These are phyloP conservation scores for Isatis lusitanica DNA, from an alignment of 441 rosid genomes.

Conservation along the genomic window DNA sequence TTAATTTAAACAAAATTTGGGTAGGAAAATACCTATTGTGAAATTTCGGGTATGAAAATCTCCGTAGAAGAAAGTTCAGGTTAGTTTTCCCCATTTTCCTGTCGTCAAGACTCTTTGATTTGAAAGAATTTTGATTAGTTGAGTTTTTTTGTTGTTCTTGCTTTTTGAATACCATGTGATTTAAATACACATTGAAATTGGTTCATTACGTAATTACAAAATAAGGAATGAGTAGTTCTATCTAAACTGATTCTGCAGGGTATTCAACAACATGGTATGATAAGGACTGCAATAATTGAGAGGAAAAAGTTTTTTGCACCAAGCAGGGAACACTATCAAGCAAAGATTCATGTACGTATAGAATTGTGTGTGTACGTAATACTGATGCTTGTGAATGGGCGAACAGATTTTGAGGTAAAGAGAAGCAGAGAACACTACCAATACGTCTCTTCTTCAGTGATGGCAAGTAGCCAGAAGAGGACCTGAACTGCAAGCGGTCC, in stretches of 20 bases:
- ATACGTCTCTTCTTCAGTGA: constrained; percentile 55
- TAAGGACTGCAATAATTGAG: constrained; percentile 4
- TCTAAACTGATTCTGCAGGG: constrained; percentile 15
- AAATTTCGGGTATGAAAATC: no score
- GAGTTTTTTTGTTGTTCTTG: neutral
- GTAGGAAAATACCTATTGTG: no score
- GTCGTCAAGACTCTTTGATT: constrained; percentile 3
- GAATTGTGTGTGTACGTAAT: constrained; percentile 1
- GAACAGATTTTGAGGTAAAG: constrained; percentile 20
- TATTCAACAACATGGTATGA: neutral
- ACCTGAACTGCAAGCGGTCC: constrained; percentile 59
- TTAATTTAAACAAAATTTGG: no score
- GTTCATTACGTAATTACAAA: no score
- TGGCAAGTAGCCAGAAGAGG: constrained; percentile 51
- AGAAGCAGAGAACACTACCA: constrained; percentile 41
- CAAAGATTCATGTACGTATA: constrained; percentile 24
- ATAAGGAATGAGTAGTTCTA: neutral
- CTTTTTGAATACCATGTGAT: neutral
- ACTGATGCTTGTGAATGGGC: constrained; percentile 13
- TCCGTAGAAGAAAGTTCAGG: no score
- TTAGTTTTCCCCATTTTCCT: no score
- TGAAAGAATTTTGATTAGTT: constrained; percentile 3
- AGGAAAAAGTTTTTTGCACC: neutral
- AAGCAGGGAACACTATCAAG: neutral
- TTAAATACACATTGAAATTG: no score